Conservation (phyloP, 148 eudicot species). For the Diospyros kaki region DNA sequence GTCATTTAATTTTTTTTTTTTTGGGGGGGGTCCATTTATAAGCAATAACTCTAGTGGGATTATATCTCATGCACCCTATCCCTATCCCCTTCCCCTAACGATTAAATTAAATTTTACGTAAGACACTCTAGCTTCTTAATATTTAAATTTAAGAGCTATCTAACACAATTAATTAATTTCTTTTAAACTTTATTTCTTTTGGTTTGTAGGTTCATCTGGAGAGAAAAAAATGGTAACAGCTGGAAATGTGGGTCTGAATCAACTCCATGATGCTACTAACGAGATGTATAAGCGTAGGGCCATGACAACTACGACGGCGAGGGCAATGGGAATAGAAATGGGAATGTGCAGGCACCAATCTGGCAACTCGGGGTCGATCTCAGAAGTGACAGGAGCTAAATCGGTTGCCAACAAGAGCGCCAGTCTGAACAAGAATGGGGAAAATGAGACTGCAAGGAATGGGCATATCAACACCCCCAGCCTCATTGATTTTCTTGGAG, state of each 20-base stretch:
- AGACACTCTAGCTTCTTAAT: too few species aligned
- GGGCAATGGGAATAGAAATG: not conserved
- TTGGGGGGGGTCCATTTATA: too few species aligned
- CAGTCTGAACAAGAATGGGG: slow-evolving; percentile 14
- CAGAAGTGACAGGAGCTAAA: slow-evolving; percentile 30
- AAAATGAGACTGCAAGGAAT: slow-evolving; percentile 1
- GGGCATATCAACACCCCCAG: not conserved
- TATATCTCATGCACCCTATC: too few species aligned
- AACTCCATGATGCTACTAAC: not conserved
- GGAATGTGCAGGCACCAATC: slow-evolving; percentile 13
- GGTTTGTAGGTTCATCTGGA: slow-evolving; percentile 5
- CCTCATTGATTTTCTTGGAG: slow-evolving; percentile 46
- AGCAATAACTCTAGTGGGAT: too few species aligned
- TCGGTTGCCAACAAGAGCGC: slow-evolving; percentile 23
- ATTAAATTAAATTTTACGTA: too few species aligned
- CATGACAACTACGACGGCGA: not conserved
- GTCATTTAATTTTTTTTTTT: too few species aligned
- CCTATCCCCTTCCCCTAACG: too few species aligned
- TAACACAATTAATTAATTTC: too few species aligned
- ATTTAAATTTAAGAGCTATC: too few species aligned
- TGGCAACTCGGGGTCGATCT: slow-evolving; percentile 34
- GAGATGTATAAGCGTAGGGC: not conserved
- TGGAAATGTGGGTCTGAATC: slow-evolving; percentile 11
- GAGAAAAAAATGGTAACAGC: not conserved
- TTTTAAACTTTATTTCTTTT: too few species aligned